Evolutionary conservation across 306 rosid species (phyloP), one percentile per base, ranked within the genome.

Genomic region (Styphnolobium japonicum): DNA sequence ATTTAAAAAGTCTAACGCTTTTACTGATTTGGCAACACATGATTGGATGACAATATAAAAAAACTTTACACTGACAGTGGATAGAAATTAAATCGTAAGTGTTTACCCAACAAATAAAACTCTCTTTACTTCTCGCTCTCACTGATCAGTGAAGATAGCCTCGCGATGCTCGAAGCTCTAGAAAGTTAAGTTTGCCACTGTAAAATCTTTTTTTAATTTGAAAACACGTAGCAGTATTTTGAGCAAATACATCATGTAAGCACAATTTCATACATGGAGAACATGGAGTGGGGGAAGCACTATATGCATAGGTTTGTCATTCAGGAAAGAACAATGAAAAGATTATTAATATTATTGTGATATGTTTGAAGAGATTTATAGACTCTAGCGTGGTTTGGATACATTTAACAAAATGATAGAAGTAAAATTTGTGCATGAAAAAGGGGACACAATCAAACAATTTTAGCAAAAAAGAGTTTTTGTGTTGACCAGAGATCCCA

Each of bases 401-500:
- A 2, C 42, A 70, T 57, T 39, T 67, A 71, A 62, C 63, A 74
- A 67, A 58, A 58, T 19, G 61, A 63, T 46, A 34, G 43, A 68
- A 52, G 67, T 36, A 68, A 85, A 71, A 31, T 9, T 16, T 77
- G 82, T 27, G 72, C 10, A 5, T 73, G 39, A 16, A 52, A 79
- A 73, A 73, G 88, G 92, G 83, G 73, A 85, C 87, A 85, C 74
- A 83, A 86, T 76, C 73, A 63, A 82, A 85, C 89, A 88, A 68
- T 76, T 78, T 19, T 46, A 67, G 86, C 77, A 70, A 75, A 85
- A 77, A 81, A 78, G 83, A 83, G 84, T 73, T 58, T 67, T 82
- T 60, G 77, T 81, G 82, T 89, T 86, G 88, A 85, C 92, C 84
- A 37, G 84, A 67, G 86, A 86, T 85, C 91, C 84, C 89, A 85